These are phyloP conservation scores for Ramaria rubella DNA, from an alignment of 768 basidiomycete species.

Conservation along the genomic window DNA sequence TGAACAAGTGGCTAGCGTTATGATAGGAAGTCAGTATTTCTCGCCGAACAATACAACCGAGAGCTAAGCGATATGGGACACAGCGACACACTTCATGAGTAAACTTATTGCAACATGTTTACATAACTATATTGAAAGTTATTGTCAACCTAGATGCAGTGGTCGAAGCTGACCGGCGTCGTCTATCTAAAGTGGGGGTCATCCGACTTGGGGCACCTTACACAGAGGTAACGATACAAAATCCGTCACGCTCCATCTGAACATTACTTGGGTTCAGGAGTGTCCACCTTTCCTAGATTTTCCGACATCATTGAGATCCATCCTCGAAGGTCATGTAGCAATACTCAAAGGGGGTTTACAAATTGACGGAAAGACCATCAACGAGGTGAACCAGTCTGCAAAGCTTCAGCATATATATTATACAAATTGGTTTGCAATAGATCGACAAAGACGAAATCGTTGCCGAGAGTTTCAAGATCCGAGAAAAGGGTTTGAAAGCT, in stretches of 20 bases:
- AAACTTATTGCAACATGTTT: conserved; percentile 10
- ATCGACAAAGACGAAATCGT: conserved; percentile 40
- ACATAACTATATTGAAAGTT: conserved; percentile 34
- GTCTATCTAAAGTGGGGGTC: conserved; percentile 56
- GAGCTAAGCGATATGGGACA: too few species aligned
- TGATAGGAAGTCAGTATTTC: conserved; percentile 42
- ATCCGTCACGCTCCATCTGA: background rate
- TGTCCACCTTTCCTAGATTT: conserved; percentile 53
- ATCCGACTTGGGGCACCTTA: conserved; percentile 57
- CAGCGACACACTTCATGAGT: conserved; percentile 12
- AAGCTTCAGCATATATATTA: conserved; percentile 35
- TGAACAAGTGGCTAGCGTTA: conserved; percentile 40
- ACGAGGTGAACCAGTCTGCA: conserved; percentile 17
- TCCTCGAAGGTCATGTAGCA: conserved; percentile 31
- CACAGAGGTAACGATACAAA: conserved; percentile 24
- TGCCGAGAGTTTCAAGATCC: conserved; percentile 37
- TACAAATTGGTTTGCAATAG: conserved; percentile 12
- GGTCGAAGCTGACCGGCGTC: conserved; percentile 45
- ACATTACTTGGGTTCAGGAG: conserved; percentile 20
- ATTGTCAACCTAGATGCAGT: conserved; percentile 58
- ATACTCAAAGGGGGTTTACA: conserved; percentile 36
- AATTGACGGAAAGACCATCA: conserved; percentile 18
- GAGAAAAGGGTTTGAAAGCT: conserved; percentile 21
- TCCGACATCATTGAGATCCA: conserved; percentile 28
- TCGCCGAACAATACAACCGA: background rate